phyloP scores from a whole-genome alignment of 1,284 basidiomycete species.

The Leccinum ponderosum region DNA sequence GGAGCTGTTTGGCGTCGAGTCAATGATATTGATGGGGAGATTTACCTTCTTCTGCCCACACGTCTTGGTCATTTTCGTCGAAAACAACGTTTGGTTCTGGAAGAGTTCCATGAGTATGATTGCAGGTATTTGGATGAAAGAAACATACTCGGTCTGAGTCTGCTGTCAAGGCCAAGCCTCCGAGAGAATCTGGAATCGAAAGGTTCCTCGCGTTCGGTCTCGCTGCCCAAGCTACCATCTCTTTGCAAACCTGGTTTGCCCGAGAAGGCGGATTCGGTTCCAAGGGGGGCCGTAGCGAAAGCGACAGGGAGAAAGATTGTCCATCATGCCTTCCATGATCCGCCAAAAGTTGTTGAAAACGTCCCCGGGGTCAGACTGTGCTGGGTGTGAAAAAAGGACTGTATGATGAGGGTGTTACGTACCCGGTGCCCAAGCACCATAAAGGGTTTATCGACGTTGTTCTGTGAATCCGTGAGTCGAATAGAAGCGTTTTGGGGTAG shows the following conservation, averaged over 20 bases:
- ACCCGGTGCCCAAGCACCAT: constrained; percentile 78
- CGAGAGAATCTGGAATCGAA: constrained; percentile 51
- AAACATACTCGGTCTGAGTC: constrained; percentile 22
- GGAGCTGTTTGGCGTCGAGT: neutral
- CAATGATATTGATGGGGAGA: neutral
- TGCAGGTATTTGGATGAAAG: neutral
- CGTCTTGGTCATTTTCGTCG: constrained; percentile 37
- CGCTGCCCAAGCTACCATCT: constrained; percentile 57
- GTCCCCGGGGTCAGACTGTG: constrained; percentile 71
- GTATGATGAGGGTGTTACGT: constrained; percentile 12
- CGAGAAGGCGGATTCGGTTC: constrained; percentile 37
- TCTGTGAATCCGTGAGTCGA: constrained; percentile 66
- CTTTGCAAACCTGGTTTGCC: constrained; percentile 34
- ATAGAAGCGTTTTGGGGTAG: constrained; percentile 37
- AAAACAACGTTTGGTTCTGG: constrained; percentile 20
- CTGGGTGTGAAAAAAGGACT: neutral
- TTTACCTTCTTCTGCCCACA: constrained; percentile 44
- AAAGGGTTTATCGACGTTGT: constrained; percentile 79
- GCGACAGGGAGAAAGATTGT: constrained; percentile 82
- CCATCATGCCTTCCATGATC: constrained; percentile 79
- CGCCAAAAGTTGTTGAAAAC: constrained; percentile 86
- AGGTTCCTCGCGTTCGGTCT: constrained; percentile 64
- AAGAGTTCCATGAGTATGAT: constrained; percentile 13
- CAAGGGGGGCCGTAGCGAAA: constrained; percentile 78
- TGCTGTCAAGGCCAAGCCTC: constrained; percentile 30